These are phyloP conservation scores for Canavalia ensiformis DNA, from an alignment of 306 rosid species.

Conservation along the genomic window DNA sequence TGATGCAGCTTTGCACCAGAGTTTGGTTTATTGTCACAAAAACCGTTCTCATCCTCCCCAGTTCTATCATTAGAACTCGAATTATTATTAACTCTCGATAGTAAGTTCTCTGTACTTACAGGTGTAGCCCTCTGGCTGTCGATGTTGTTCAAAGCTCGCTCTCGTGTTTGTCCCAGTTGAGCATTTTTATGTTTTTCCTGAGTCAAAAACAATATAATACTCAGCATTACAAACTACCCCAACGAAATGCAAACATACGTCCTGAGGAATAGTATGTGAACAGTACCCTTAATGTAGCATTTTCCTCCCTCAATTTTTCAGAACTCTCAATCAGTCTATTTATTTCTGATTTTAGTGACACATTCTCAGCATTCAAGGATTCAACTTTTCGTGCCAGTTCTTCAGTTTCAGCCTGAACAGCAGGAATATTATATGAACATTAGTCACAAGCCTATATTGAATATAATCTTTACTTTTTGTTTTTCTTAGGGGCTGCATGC, in stretches of 20 bases:
- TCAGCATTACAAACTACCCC: slow-evolving; percentile 32
- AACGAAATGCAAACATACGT: not conserved
- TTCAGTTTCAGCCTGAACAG: slow-evolving; percentile 84
- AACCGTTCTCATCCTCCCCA: slow-evolving; percentile 67
- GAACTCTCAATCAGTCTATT: slow-evolving; percentile 69
- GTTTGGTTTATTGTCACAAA: slow-evolving; percentile 71
- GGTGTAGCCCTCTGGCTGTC: slow-evolving; percentile 65
- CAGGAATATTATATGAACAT: slow-evolving; percentile 15
- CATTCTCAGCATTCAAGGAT: slow-evolving; percentile 68
- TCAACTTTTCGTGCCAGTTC: slow-evolving; percentile 87
- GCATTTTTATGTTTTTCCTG: slow-evolving; percentile 81
- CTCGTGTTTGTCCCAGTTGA: slow-evolving; percentile 66
- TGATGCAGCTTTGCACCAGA: slow-evolving; percentile 83
- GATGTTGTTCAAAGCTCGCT: slow-evolving; percentile 53
- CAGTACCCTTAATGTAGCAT: slow-evolving; percentile 69
- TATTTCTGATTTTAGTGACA: slow-evolving; percentile 72
- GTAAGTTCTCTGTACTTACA: slow-evolving; percentile 74
- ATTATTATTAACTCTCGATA: slow-evolving; percentile 77
- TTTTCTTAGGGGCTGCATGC: not conserved
- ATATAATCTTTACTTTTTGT: not conserved
- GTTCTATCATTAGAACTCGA: slow-evolving; percentile 61
- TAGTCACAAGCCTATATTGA: slow-evolving; percentile 28
- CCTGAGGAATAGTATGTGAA: slow-evolving; percentile 11
- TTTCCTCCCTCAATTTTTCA: slow-evolving; percentile 73
- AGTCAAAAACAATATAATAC: slow-evolving; percentile 6